phyloP scores from a whole-genome alignment of 192 early-diverging fungal genomes.

The Kappamyces sp. region DNA sequence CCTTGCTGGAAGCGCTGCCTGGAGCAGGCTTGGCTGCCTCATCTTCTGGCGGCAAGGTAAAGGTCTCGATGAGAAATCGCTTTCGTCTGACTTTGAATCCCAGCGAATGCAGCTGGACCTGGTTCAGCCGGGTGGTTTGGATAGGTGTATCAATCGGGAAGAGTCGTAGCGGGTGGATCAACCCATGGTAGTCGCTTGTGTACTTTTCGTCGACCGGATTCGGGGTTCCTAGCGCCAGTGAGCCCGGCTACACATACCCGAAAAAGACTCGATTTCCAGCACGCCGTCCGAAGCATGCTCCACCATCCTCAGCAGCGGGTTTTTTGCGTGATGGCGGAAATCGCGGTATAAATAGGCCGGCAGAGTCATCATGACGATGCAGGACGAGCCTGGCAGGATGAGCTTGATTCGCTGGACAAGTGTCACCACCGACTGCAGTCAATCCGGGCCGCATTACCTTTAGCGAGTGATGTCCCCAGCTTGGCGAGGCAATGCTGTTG shows the following conservation, averaged over 20 bases:
- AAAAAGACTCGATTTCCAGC: constrained; percentile 89
- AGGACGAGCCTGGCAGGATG: constrained; percentile 71
- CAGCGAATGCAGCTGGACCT: constrained; percentile 38
- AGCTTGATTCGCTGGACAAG: constrained; percentile 70
- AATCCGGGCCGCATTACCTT: too few relatives aligned
- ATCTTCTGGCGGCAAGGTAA: constrained; percentile 90
- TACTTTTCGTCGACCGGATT: constrained; percentile 49
- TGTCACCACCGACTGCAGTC: constrained; percentile 11
- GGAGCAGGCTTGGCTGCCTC: constrained; percentile 43
- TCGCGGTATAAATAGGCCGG: constrained; percentile 71
- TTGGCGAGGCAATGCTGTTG: constrained; percentile 72
- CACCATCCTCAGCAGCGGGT: constrained; percentile 54
- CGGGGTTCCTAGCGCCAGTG: constrained; percentile 28
- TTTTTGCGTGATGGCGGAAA: constrained; percentile 20
- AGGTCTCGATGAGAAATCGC: constrained; percentile 86
- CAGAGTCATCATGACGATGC: constrained; percentile 71
- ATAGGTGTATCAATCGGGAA: constrained; percentile 71
- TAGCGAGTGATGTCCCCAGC: constrained; percentile 47
- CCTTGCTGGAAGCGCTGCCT: not conserved
- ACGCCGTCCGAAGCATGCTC: constrained; percentile 82
- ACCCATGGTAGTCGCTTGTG: constrained; percentile 76
- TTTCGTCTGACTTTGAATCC: constrained; percentile 87
- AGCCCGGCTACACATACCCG: constrained; percentile 48
- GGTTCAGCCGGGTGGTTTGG: constrained; percentile 40
- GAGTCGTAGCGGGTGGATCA: constrained; percentile 80